These are phyloP conservation scores for Mrakia hoshinonis DNA, from an alignment of 768 basidiomycete genomes.

Conservation along the genomic window DNA sequence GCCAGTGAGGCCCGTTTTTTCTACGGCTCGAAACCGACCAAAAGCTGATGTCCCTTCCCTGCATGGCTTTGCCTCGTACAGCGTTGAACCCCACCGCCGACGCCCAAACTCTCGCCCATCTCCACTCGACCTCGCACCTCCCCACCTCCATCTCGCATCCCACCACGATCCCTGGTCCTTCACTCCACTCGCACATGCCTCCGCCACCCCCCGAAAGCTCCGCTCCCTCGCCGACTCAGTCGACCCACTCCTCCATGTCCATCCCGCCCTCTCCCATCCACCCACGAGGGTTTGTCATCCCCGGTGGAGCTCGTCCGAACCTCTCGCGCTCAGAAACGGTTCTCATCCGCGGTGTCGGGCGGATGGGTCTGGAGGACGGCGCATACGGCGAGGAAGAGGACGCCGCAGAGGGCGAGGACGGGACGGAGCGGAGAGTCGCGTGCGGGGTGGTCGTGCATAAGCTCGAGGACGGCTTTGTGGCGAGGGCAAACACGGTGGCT, in stretches of 20 bases:
- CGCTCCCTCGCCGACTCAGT: background rate
- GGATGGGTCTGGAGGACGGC: slow-evolving; percentile 11
- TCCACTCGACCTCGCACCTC: slow-evolving; percentile 50
- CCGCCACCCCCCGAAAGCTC: background rate
- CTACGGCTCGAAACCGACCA: too few species aligned
- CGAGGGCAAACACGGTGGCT: slow-evolving; percentile 67
- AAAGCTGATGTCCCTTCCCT: background rate
- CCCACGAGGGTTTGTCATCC: background rate
- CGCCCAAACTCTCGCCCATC: slow-evolving; percentile 49
- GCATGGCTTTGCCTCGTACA: slow-evolving; percentile 31
- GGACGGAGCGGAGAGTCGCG: slow-evolving; percentile 42
- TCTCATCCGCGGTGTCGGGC: background rate
- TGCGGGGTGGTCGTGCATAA: slow-evolving; percentile 59
- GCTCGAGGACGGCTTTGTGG: slow-evolving; percentile 50
- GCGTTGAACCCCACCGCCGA: slow-evolving; percentile 49
- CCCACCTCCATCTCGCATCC: slow-evolving; percentile 30
- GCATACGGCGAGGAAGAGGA: slow-evolving; percentile 20
- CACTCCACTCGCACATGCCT: slow-evolving; percentile 2
- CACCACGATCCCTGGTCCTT: slow-evolving; percentile 7
- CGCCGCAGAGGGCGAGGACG: slow-evolving; percentile 31
- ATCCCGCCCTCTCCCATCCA: slow-evolving; percentile 8
- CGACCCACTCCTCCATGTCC: background rate
- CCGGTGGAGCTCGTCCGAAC: slow-evolving; percentile 9
- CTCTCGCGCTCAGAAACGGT: slow-evolving; percentile 1
- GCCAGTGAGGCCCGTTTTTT: slow-evolving; percentile 2